phyloP scores from a whole-genome alignment of 1,139 yeast genomes.

The Oligophagozyma castellii region DNA sequence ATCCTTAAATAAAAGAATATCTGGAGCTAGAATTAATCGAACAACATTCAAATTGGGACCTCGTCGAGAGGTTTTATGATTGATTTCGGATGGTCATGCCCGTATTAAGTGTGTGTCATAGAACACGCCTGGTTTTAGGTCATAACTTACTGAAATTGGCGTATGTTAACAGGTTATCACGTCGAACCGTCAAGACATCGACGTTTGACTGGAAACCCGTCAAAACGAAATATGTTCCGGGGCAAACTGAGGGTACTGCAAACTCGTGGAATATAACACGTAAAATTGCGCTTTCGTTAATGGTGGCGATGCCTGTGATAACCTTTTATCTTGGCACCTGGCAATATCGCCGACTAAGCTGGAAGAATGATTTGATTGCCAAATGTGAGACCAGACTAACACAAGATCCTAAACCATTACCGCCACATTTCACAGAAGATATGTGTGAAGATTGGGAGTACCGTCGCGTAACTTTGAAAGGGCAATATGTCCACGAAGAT shows the following conservation, averaged over 20 bases:
- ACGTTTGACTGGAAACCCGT: slow-evolving; percentile 79
- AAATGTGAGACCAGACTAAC: slow-evolving; percentile 71
- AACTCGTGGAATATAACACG: no score
- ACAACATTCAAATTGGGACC: no score
- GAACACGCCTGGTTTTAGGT: no score
- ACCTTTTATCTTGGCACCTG: slow-evolving; percentile 84
- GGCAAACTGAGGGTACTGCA: slow-evolving; percentile 24
- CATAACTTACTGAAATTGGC: no score
- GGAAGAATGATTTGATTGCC: slow-evolving; percentile 83
- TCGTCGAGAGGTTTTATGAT: no score
- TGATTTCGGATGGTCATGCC: no score
- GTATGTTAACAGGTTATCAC: no score
- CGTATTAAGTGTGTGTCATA: no score
- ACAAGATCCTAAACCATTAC: slow-evolving; percentile 57
- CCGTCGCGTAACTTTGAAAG: slow-evolving; percentile 58
- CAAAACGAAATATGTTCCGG: slow-evolving; percentile 35
- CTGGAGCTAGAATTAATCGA: no score
- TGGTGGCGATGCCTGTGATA: slow-evolving; percentile 77
- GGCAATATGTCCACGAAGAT: slow-evolving; percentile 68
- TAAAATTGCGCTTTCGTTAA: slow-evolving; percentile 38
- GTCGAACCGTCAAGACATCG: slow-evolving; percentile 41
- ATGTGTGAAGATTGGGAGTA: slow-evolving; percentile 57
- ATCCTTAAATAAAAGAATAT: no score
- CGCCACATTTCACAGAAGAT: slow-evolving; percentile 36
- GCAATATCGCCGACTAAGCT: slow-evolving; percentile 74